A percentile compares a stretch with the other conserved stretches of the same genome.
Evolutionary conservation across 1,284 basidiomycete genomes (phyloP).

Genomic region (Leccinum variabile): DNA sequence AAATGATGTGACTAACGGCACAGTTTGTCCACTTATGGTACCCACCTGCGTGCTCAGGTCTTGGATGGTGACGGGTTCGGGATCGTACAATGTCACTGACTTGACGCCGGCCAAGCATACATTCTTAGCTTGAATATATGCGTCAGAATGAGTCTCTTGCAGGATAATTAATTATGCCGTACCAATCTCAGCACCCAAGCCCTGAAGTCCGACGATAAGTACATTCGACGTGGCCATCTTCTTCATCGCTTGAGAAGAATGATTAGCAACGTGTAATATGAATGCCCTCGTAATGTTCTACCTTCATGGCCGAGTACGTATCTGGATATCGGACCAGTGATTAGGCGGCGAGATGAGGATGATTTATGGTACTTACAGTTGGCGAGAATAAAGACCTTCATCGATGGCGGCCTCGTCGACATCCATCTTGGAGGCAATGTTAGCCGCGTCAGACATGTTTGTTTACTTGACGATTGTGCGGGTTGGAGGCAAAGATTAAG

Average conservation of each 20-base stretch:
- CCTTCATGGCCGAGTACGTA: conserved; percentile 97
- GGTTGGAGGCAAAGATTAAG: conserved; percentile 7
- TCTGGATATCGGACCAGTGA: conserved; percentile 45
- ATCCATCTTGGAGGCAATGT: conserved; percentile 66
- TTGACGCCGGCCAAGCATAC: conserved; percentile 96
- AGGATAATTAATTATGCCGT: conserved; percentile 28
- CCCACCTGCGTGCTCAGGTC: conserved; percentile 92
- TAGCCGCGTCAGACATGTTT: conserved; percentile 53
- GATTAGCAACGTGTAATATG: conserved; percentile 9
- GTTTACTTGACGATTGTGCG: conserved; percentile 5
- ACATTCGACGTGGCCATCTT: conserved; percentile 98
- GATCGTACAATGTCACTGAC: conserved; percentile 96
- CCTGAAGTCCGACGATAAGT: conserved; percentile 90
- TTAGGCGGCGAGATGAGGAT: conserved; percentile 17
- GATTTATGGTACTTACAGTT: conserved; percentile 67
- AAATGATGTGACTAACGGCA: conserved; percentile 10
- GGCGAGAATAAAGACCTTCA: conserved; percentile 94
- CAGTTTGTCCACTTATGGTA: conserved; percentile 13
- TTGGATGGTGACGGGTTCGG: conserved; percentile 80
- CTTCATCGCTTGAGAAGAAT: conserved; percentile 81
- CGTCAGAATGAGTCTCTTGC: conserved; percentile 13
- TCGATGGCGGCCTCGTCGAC: conserved; percentile 83
- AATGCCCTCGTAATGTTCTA: conserved; percentile 31
- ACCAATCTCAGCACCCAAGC: conserved; percentile 97
- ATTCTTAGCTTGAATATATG: conserved; percentile 80